Base-by-base conservation (phyloP, 208 protist genomes). In the Porcisia deanei region DNA sequence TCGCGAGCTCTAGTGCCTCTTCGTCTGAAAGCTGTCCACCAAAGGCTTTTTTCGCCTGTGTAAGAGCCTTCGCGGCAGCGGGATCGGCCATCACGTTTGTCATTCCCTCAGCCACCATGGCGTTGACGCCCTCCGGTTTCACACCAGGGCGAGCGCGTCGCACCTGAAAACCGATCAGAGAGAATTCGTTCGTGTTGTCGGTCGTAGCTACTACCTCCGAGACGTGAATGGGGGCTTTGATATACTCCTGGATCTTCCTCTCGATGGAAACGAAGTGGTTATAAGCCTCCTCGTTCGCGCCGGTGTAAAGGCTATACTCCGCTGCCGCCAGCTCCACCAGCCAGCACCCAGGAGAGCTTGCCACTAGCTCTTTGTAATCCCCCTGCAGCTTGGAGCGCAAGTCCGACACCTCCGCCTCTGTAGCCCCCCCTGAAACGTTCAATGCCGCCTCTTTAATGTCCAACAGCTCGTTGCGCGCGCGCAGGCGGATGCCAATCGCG, bases 281-380 rank as follows among this genome's bases (percentile, higher is more conserved):
- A 59, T 93, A 91, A 1, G 90, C 89, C 41, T 88, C 84, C 57
- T 91, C 81, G 20, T 73, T 77, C 10, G 87, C 85, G 12, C 91
- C 93, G 20, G 85, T 83, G 79, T 97, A 97, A 52, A 97, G 79
- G 53, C 70, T 86, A 84, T 88, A 97, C 72, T 97, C 91, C 12
- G 91, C 89, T 25, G 74, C 81, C 7, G 81, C 91, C 73, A 97
- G 79, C 71, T 91, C 83, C 22, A 93, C 83, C 22, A 97, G 69
- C 93, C 91, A 97, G 87, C 91, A 95, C 53, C 83, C 86, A 16
- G 88, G 82, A 25, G 89, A 93, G 75, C 57, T 76, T 53, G 69
- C 55, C 37, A 88, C 77, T 6, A 97, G 82, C 14, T 77, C 84
- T 54, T 88, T 87, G 84, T 95, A 94, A 68, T 91, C 91, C 10